A percentile compares a stretch with the other conserved stretches of the same genome.
These are phyloP conservation scores for Epicoccum sorghinum DNA, from an alignment of 2,329 filamentous ascomycete species.

Conservation along the genomic window DNA sequence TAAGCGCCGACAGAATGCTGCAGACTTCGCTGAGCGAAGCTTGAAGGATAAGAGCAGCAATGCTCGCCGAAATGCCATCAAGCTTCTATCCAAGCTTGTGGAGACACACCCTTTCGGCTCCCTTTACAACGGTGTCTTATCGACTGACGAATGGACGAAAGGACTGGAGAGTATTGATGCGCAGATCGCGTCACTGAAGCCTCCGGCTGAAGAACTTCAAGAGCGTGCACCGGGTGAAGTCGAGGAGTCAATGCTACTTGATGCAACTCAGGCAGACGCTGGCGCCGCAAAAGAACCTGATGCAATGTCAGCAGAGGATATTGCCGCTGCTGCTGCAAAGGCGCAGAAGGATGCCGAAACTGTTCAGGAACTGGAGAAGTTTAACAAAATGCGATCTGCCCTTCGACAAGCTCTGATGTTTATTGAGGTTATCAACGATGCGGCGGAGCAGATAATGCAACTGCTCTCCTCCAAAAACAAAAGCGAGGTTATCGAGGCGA, in stretches of 20 bases:
- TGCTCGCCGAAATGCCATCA: slow-evolving; percentile 92
- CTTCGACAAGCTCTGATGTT: slow-evolving; percentile 93
- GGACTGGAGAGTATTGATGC: slow-evolving; percentile 82
- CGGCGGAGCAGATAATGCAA: slow-evolving; percentile 81
- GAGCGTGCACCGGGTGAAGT: slow-evolving; percentile 70
- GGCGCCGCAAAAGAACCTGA: slow-evolving; percentile 55
- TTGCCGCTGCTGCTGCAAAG: slow-evolving; percentile 74
- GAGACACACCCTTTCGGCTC: slow-evolving; percentile 84
- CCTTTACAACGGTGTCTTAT: slow-evolving; percentile 75
- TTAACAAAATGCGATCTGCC: slow-evolving; percentile 87
- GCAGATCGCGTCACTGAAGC: slow-evolving; percentile 80
- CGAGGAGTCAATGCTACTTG: slow-evolving; percentile 80
- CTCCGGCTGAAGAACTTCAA: slow-evolving; percentile 75
- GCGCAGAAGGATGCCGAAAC: slow-evolving; percentile 87
- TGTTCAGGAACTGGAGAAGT: slow-evolving; percentile 83
- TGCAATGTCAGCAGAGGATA: slow-evolving; percentile 82
- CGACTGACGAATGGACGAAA: slow-evolving; percentile 82
- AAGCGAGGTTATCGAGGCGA: slow-evolving; percentile 97
- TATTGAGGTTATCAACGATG: slow-evolving; percentile 86
- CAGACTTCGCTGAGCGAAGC: slow-evolving; percentile 85
- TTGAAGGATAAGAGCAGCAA: slow-evolving; percentile 98
- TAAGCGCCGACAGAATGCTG: slow-evolving; percentile 84
- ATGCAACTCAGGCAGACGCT: slow-evolving; percentile 77
- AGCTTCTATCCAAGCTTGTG: slow-evolving; percentile 83
- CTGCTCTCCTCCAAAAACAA: slow-evolving; percentile 94